Base-by-base conservation (phyloP, 2,329 filamentous ascomycete genomes). In the Fusarium longipes region DNA sequence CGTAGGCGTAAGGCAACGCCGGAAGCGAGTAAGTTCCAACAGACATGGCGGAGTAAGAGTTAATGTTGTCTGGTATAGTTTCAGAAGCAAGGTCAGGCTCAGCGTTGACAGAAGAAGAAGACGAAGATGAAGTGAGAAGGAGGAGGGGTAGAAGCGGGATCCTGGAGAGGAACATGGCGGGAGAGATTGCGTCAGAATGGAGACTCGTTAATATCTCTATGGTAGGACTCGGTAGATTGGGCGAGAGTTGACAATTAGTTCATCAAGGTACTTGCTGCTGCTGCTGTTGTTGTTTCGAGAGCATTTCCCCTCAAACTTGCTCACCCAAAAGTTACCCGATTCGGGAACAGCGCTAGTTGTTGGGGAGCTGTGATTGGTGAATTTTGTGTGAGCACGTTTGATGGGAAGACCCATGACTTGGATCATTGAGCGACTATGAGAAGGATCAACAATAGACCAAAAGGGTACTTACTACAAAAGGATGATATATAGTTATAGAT, bases 1-100 rank as follows among this genome's bases (percentile, higher is more conserved):
- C 80, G 76, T 92, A 92, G 59, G 84, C 85, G 75, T 92, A 93
- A 17, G 89, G 89, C 11, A 92, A 83, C 47, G 83, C 78, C 33
- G 90, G 90, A 7, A 92, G 87, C 9, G 81, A 84, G 77, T 90
- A 91, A 11, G 79, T 79, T 54, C 63, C 75, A 33, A 70, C 70
- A 44, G 81, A 74, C 82, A 82, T 82, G 68, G 65, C 52, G 30
- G 42, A 47, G 18, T 30, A 53, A 6, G 43, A 42, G 9, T 32
- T 50, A 42, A 35, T 55, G 24, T 56, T 54, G 3, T 61, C 27
- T 4, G 38, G 33, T 1, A 47, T 18, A 10, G 11, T 51, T 45
- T 45, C 54, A 22, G 48, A 65, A 38, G 58, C 17, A 42, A 27
- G 18, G 18, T 56, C 17, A 39, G 55, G 39, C 9, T 52, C 12